A percentile compares a stretch with the other conserved stretches of the same genome.
Evolutionary conservation across 768 basidiomycete species (phyloP).

Genomic region (Lactarius sp.): DNA sequence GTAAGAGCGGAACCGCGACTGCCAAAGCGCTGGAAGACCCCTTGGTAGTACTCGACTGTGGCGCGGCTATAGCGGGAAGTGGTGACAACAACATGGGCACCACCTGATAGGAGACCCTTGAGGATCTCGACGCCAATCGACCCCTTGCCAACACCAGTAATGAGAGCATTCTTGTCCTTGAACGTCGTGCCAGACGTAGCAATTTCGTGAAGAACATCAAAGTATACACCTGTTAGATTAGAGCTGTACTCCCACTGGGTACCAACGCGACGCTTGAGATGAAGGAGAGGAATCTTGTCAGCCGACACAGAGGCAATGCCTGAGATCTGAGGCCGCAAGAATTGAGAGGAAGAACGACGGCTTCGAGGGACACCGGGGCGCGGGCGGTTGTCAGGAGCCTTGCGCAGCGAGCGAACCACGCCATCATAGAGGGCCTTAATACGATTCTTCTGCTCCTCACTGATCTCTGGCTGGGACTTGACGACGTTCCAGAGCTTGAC

Average conservation of each 20-base stretch:
- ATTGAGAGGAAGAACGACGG: slow-evolving; percentile 92
- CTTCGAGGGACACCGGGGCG: slow-evolving; percentile 49
- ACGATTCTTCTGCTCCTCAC: slow-evolving; percentile 92
- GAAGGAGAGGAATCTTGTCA: slow-evolving; percentile 90
- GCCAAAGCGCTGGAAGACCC: slow-evolving; percentile 93
- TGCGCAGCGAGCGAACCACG: slow-evolving; percentile 88
- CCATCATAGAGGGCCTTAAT: slow-evolving; percentile 95
- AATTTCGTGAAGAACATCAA: slow-evolving; percentile 96
- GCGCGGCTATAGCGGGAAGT: slow-evolving; percentile 96
- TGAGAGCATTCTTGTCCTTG: slow-evolving; percentile 97
- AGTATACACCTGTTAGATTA: slow-evolving; percentile 91
- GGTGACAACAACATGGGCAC: slow-evolving; percentile 94
- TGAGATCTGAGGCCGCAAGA: slow-evolving; percentile 88
- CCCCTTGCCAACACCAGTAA: slow-evolving; percentile 97
- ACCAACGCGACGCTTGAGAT: slow-evolving; percentile 95
- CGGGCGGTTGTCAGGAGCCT: slow-evolving; percentile 59
- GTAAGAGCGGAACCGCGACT: slow-evolving; percentile 92
- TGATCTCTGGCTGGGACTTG: slow-evolving; percentile 95
- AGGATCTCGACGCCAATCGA: slow-evolving; percentile 98
- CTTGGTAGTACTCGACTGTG: slow-evolving; percentile 97
- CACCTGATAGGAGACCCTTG: slow-evolving; percentile 93
- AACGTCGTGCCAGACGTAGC: slow-evolving; percentile 98
- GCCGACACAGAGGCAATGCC: slow-evolving; percentile 67
- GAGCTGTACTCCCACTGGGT: slow-evolving; percentile 95
- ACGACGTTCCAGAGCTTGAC: slow-evolving; percentile 96